Base-by-base conservation (phyloP, 805 yeast genomes). In the Candida xyloterini region DNA sequence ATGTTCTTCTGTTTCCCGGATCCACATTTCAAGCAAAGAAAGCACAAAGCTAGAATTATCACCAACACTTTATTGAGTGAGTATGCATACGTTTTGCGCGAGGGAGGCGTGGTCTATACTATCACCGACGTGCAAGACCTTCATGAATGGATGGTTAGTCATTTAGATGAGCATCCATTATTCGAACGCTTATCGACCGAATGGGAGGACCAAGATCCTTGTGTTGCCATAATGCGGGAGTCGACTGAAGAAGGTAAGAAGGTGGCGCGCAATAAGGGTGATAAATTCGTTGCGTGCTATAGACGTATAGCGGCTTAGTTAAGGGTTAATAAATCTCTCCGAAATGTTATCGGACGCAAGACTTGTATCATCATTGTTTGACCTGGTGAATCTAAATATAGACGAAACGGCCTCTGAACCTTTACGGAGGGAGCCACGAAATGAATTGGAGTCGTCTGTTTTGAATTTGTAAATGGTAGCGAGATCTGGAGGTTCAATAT, bases 1-100 rank as follows among this genome's bases (percentile, higher is more conserved):
- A 86, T 93, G 76, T 93, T 93, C 67, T 93, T 93, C 69, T 93
- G 99, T 63, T 93, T 93, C 75, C 99, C 99, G n/a, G 99, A 93
- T 64, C 99, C 99, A 7, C 99, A 93, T 63, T 93, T 93, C 72
- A 93, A 93, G 62, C 95, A 88, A 64, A 75, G 98, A 58, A 93
- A 93, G 60, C 99, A 93, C 66, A 93, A 93, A 72, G 97, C 97
- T 6, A 76, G 99, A 68, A 93, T 93, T 57, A 78, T 93, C 50
- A 90, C 99, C 39, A 82, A 80, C 50, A 91, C 98, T 2, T 68
- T 93, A 46, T 70, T 89, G 40, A 76, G 91, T 21, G 99, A 93
- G 63, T 93, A 93, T 60, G 98, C 99, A 3, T 93, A 78, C 57
- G 93, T 84, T 6, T 69, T 93, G 52, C 78, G 71, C 52, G 95